Evolutionary conservation across 208 protist genomes (phyloP).

Genomic region (Acanthamoeba lenticulata): DNA sequence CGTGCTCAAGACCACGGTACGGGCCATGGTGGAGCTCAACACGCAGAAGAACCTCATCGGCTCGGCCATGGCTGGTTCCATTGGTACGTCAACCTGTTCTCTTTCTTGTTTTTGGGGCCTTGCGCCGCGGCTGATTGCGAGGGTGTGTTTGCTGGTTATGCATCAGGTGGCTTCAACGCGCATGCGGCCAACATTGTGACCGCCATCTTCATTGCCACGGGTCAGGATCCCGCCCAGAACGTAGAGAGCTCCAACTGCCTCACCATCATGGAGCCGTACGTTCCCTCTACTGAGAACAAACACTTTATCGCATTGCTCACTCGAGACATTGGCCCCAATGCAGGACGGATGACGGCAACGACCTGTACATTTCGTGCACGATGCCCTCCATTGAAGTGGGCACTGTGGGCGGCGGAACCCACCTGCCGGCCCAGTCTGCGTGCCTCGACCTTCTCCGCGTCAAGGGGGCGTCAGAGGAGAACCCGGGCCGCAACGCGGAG

Average conservation of each 20-base stretch:
- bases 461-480: constrained; percentile 75
- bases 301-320: too few relatives aligned
- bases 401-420: constrained; percentile 97
- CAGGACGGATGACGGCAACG: constrained; percentile 86
- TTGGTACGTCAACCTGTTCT: constrained; percentile 72
- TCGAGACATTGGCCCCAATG: not conserved
- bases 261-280: constrained; percentile 92
- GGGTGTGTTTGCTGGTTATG: not conserved
- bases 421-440: constrained; percentile 92
- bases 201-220: constrained; percentile 96
- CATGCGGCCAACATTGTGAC: constrained; percentile 98
- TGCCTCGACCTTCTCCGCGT: constrained; percentile 95
- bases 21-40: constrained; percentile 93
- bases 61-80: constrained; percentile 96
- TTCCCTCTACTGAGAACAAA: too few relatives aligned
- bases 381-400: constrained; percentile 99
- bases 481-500: constrained; percentile 92
- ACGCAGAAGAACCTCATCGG: constrained; percentile 96
- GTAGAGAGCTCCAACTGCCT: constrained; percentile 97
- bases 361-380: constrained; percentile 95
- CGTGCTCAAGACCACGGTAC: constrained; percentile 95
- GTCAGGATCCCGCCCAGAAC: constrained; percentile 98
- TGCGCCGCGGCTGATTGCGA: not conserved
- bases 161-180: constrained; percentile 97
- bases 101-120: not conserved